These are phyloP conservation scores for Tetrapisispora arboricola DNA, from an alignment of 805 yeast species.

Conservation along the genomic window DNA sequence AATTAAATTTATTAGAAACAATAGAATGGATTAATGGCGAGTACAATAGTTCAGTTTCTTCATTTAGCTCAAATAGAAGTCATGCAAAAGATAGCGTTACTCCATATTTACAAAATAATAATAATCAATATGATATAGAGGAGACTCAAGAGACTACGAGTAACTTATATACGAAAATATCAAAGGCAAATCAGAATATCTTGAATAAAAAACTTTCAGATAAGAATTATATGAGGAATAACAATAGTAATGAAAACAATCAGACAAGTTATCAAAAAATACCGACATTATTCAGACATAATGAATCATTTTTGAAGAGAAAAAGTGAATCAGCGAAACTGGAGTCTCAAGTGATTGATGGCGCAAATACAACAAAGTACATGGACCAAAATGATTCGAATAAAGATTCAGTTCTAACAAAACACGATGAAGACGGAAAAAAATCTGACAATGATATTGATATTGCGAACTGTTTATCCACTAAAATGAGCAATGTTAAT, in stretches of 20 bases:
- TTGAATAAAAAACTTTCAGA: background rate
- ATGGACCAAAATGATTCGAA: no score
- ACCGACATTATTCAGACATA: slow-evolving; percentile 1
- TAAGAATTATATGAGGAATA: background rate
- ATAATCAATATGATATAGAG: background rate
- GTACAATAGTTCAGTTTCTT: background rate
- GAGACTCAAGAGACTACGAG: background rate
- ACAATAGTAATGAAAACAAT: background rate
- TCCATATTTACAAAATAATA: background rate
- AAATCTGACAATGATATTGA: background rate
- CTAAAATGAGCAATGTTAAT: slow-evolving; percentile 5
- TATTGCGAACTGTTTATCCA: slow-evolving; percentile 2
- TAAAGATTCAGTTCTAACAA: no score
- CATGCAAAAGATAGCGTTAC: background rate
- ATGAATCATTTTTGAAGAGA: background rate
- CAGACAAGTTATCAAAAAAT: background rate
- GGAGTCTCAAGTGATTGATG: no score
- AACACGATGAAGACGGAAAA: no score
- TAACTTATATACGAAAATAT: background rate
- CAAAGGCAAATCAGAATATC: background rate
- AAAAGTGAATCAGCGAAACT: background rate
- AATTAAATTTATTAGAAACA: slow-evolving; percentile 16
- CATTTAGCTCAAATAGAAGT: background rate
- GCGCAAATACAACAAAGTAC: no score
- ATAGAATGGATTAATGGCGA: slow-evolving; percentile 18